phyloP scores from a whole-genome alignment of 169 alveolate genomes.

The Toxoplasma gondii region DNA sequence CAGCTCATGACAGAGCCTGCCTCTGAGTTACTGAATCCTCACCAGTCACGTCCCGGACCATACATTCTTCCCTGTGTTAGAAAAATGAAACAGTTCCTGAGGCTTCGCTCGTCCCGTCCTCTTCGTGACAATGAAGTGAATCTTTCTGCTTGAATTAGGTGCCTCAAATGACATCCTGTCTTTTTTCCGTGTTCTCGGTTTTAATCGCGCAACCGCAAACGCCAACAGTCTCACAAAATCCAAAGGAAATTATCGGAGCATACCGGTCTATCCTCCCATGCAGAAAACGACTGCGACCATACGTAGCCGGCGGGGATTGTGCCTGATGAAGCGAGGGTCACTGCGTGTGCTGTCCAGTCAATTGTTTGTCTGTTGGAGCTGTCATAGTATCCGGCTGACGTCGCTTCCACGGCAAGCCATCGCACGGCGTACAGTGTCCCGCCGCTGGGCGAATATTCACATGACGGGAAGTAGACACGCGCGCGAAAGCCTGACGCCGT shows the following conservation, averaged over 20 bases:
- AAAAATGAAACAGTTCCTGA: no score
- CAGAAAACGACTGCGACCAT: neutral
- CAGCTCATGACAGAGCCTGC: no score
- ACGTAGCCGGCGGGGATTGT: neutral
- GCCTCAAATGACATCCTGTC: no score
- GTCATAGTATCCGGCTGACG: neutral
- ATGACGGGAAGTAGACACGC: neutral
- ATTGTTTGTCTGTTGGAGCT: neutral
- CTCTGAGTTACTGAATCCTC: no score
- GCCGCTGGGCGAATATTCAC: neutral
- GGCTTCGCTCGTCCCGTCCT: no score
- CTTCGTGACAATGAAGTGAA: no score
- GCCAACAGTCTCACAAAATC: no score
- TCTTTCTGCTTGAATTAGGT: no score
- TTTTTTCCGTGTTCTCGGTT: no score
- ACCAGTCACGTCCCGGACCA: no score
- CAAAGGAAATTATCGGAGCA: neutral
- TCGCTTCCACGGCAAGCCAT: constrained; percentile 10
- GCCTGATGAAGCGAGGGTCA: neutral
- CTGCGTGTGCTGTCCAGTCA: neutral
- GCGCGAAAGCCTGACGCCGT: neutral
- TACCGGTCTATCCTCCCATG: neutral
- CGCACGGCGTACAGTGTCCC: neutral
- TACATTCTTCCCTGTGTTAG: no score
- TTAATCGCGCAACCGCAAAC: no score